A percentile compares a stretch with the other conserved stretches of the same genome.
phyloP scores from a whole-genome alignment of 106 monocot genomes.

The Narthecium ossifragum region DNA sequence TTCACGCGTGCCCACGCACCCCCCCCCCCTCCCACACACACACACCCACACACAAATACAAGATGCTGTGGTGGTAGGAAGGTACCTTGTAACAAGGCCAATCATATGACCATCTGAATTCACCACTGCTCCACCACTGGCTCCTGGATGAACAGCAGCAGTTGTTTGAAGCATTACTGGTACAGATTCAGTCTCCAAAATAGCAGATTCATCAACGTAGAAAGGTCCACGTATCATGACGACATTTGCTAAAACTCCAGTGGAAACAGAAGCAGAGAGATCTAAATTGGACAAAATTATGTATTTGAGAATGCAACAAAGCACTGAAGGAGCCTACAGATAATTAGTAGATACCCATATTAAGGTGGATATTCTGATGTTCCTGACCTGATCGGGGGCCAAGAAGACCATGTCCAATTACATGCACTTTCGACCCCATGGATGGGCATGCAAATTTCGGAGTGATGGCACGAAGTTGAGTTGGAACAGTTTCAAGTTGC shows the following conservation, averaged over 20 bases:
- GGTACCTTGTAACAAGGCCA: conserved; percentile 86
- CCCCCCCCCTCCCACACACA: too few species aligned
- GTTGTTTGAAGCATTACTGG: conserved; percentile 95
- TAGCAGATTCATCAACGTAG: conserved; percentile 3
- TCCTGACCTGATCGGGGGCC: conserved; percentile 74
- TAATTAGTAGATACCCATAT: background rate
- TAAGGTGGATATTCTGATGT: background rate
- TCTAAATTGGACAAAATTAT: conserved; percentile 31
- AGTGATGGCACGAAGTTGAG: conserved; percentile 35
- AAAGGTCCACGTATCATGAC: conserved; percentile 23
- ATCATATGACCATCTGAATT: conserved; percentile 63
- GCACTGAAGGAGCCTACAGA: background rate
- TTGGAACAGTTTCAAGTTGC: conserved; percentile 59
- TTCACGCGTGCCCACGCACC: too few species aligned
- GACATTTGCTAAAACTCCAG: conserved; percentile 72
- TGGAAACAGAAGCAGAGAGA: conserved; percentile 48
- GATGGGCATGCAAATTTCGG: conserved; percentile 45
- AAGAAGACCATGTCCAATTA: conserved; percentile 85
- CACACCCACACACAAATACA: too few species aligned
- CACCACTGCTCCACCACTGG: conserved; percentile 86
- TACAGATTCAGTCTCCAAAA: conserved; percentile 2
- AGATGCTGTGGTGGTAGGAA: too few species aligned
- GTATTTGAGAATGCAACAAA: background rate
- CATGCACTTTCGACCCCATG: conserved; percentile 52
- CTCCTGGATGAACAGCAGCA: conserved; percentile 91